Evolutionary conservation across 305 asterid species (phyloP).

Genomic region (Solanum hybrid): DNA sequence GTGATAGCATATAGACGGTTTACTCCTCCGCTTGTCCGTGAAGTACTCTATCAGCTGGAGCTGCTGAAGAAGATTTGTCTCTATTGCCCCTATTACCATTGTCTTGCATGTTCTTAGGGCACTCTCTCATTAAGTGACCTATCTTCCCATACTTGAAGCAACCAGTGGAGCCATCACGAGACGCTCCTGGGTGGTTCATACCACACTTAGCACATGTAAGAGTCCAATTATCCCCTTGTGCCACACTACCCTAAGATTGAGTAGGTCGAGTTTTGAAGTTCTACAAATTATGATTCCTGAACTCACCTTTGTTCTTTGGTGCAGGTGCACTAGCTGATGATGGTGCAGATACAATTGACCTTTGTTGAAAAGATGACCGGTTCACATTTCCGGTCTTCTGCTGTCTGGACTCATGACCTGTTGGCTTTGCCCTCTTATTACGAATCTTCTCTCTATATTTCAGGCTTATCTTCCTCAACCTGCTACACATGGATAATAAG

Average conservation of each 20-base stretch:
- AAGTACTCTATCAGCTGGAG: background rate
- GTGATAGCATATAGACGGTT: background rate
- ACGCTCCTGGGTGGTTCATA: background rate
- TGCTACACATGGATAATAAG: background rate
- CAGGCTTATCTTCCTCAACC: background rate
- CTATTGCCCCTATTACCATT: background rate
- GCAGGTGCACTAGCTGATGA: background rate
- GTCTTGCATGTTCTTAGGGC: background rate
- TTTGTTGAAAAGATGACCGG: background rate
- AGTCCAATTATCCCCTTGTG: background rate
- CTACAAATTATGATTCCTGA: background rate
- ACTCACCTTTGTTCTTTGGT: background rate
- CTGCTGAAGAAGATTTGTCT: background rate
- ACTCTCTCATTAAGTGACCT: background rate
- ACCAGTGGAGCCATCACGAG: background rate
- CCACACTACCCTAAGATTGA: background rate
- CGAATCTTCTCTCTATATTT: background rate
- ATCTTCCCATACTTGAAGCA: background rate
- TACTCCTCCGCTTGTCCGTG: background rate
- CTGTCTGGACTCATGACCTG: background rate
- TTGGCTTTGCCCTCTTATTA: background rate
- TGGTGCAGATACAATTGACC: background rate
- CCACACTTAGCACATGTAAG: background rate
- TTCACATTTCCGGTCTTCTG: background rate
- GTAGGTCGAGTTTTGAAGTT: background rate